Evolutionary conservation across 2,329 filamentous ascomycete species (phyloP).

Genomic region (Rhynchosporium agropyri): DNA sequence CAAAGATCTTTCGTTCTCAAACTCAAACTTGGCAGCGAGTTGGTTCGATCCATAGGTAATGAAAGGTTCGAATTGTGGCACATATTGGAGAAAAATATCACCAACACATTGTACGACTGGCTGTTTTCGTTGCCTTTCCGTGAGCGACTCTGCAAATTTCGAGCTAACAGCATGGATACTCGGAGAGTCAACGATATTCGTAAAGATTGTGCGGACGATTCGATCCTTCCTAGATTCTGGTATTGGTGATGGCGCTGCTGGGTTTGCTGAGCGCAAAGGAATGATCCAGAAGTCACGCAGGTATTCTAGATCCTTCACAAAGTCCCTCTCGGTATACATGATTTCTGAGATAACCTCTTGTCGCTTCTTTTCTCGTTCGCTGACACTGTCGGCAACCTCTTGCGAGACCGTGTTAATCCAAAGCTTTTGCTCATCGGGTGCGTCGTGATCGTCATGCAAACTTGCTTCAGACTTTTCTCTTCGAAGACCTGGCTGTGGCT

Average conservation of each 20-base stretch:
- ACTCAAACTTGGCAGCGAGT: conserved; percentile 95
- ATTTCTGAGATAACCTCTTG: conserved; percentile 98
- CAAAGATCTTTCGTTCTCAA: conserved; percentile 89
- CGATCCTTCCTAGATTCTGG: conserved; percentile 84
- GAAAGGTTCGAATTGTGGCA: conserved; percentile 91
- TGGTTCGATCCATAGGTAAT: conserved; percentile 96
- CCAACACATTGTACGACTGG: conserved; percentile 88
- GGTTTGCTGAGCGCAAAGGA: conserved; percentile 74
- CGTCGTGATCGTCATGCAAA: conserved; percentile 84
- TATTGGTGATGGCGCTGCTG: conserved; percentile 73
- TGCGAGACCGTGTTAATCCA: conserved; percentile 99
- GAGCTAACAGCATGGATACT: conserved; percentile 89
- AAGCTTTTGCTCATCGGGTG: conserved; percentile 93
- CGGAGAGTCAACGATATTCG: conserved; percentile 83
- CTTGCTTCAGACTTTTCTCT: conserved; percentile 69
- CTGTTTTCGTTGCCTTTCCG: conserved; percentile 84
- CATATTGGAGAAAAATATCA: conserved; percentile 91
- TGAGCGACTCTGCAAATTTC: conserved; percentile 83
- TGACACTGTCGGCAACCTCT: conserved; percentile 87
- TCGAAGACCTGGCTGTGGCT: conserved; percentile 80
- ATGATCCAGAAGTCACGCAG: conserved; percentile 98
- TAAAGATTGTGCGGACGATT: conserved; percentile 93
- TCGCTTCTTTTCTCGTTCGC: conserved; percentile 91
- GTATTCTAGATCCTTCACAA: conserved; percentile 98
- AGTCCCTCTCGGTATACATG: conserved; percentile 98